Evolutionary conservation across 2,329 filamentous ascomycete species (phyloP), one percentile per base, ranked within the genome.

Genomic region (Fusarium avenaceum): DNA sequence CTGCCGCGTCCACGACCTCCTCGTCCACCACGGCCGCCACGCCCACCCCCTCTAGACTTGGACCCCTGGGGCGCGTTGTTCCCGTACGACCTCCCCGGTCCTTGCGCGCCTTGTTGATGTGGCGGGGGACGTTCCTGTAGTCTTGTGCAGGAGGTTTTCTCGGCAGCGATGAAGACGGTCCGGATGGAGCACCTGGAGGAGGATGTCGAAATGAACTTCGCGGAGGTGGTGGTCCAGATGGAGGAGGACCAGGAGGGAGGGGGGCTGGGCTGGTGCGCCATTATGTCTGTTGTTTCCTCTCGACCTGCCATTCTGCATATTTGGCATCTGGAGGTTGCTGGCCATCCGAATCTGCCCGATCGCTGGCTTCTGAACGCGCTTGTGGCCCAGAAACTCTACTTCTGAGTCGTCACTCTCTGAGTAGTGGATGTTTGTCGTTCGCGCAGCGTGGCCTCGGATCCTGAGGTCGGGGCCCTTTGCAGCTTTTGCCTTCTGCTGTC

Each of bases 341-440:
- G 80, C 75, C 74, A 82, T 72, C 33, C 77, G 78, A 59, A 82
- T 81, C 57, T 77, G 76, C 10, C 79, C 79, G 11, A 75, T 48
- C 24, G 63, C 73, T 51, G 65, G 75, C 55, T 75, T 76, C 67
- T 77, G 75, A 14, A 79, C 75, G 33, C 71, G 59, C 32, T 73
- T 77, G 39, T 75, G 74, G 13, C 79, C 78, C 33, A 83, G 75
- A 57, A 84, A 83, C 40, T 82, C 80, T 20, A 78, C 74, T 20
- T 84, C 82, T 9, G 83, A 83, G 50, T 83, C 82, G 44, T 82
- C 82, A 38, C 78, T 81, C 70, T 84, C 82, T n/a, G 81, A 82
- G 60, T 82, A 83, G 67, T 81, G 77, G 56, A 84, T 70, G 54
- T 78, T 76, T 61, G 81, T 79, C 13, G 77, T 77, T 24, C 76